phyloP scores from a whole-genome alignment of 2,329 filamentous ascomycete genomes.

The Pseudomassariella vexata region DNA sequence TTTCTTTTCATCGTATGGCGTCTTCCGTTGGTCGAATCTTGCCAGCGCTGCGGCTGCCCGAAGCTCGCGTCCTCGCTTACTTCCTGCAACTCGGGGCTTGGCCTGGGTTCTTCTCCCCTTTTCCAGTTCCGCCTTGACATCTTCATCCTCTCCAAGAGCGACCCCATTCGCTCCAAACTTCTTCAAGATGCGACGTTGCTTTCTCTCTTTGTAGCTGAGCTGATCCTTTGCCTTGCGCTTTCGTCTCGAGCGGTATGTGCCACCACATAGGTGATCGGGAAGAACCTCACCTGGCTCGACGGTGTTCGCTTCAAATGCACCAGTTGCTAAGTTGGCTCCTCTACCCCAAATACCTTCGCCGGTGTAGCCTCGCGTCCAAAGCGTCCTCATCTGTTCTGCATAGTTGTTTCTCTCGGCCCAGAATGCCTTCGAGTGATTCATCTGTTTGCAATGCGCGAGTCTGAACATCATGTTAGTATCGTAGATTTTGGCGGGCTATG shows the following conservation, averaged over 20 bases:
- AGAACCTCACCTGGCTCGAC: slow-evolving; percentile 49
- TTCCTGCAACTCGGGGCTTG: slow-evolving; percentile 69
- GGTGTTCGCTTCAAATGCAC: slow-evolving; percentile 50
- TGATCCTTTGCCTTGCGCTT: slow-evolving; percentile 48
- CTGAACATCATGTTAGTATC: too few relatives aligned
- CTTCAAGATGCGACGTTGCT: slow-evolving; percentile 65
- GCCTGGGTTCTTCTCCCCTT: slow-evolving; percentile 55
- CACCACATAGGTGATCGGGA: slow-evolving; percentile 73
- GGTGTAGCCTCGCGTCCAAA: slow-evolving; percentile 67
- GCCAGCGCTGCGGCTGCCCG: slow-evolving; percentile 72
- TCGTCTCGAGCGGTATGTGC: slow-evolving; percentile 62
- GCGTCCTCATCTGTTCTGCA: slow-evolving; percentile 60
- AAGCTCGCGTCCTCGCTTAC: slow-evolving; percentile 68
- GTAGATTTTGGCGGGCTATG: too few relatives aligned
- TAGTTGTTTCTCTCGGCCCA: slow-evolving; percentile 75
- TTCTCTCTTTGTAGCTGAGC: slow-evolving; percentile 64
- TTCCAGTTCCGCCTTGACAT: slow-evolving; percentile 60
- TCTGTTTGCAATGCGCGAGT: slow-evolving; percentile 81
- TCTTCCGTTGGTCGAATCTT: slow-evolving; percentile 58
- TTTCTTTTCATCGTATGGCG: slow-evolving; percentile 35
- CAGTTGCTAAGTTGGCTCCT: slow-evolving; percentile 57
- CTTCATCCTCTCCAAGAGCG: slow-evolving; percentile 64
- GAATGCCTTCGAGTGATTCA: slow-evolving; percentile 81
- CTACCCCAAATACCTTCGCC: slow-evolving; percentile 82
- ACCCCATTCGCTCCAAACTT: slow-evolving; percentile 72